Evolutionary conservation across 1,284 basidiomycete species (phyloP).

Genomic region (Schizophyllum commune): DNA sequence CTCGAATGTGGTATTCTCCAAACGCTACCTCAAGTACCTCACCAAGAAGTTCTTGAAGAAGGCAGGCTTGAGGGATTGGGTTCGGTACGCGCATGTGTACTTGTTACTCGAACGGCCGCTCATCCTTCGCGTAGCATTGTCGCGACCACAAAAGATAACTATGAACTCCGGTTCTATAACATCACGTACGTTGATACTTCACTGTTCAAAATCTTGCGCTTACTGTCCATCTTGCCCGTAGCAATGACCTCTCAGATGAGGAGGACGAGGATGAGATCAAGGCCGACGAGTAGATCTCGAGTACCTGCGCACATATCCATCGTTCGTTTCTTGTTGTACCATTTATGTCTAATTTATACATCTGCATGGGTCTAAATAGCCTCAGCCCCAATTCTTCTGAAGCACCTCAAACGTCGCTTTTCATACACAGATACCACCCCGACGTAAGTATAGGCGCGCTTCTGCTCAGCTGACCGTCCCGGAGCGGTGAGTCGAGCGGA

Average conservation of each 20-base stretch:
- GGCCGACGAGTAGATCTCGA: no score
- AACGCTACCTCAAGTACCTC: constrained; percentile 89
- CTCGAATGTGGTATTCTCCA: constrained; percentile 82
- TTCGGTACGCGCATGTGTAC: constrained; percentile 41
- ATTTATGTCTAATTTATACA: no score
- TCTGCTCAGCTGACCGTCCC: neutral
- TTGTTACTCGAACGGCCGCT: neutral
- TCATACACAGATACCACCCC: neutral
- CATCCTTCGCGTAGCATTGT: constrained; percentile 42
- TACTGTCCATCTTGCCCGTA: no score
- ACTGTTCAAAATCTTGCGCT: no score
- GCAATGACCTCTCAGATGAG: no score
- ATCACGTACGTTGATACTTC: constrained; percentile 19
- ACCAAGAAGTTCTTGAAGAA: constrained; percentile 97
- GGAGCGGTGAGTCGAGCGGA: no score
- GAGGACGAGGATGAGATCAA: no score
- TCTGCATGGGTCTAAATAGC: no score
- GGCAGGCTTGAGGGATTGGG: constrained; percentile 80
- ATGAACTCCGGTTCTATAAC: constrained; percentile 92
- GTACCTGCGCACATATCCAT: no score
- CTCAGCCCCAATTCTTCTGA: no score
- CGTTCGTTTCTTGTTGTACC: no score
- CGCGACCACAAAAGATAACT: constrained; percentile 82
- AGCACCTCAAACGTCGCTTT: no score
- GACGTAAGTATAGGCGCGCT: neutral